Conservation (phyloP, 495 filamentous ascomycete genomes). For the Xylaria scruposa region DNA sequence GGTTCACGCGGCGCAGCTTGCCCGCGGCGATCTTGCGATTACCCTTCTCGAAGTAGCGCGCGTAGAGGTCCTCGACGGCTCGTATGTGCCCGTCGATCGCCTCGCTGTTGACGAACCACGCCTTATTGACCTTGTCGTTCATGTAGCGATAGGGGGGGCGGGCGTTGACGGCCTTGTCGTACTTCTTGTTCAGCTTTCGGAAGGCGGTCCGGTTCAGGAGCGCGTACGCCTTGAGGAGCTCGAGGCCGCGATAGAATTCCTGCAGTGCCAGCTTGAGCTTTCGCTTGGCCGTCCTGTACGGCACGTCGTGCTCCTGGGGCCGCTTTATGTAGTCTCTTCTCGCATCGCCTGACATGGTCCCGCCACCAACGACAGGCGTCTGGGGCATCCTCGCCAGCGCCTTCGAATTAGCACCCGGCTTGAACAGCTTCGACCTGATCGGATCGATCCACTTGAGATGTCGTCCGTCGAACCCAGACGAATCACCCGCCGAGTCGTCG, state of each 20-base stretch:
- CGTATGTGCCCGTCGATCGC: constrained; percentile 77
- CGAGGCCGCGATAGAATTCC: constrained; percentile 90
- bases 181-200: constrained; percentile 98
- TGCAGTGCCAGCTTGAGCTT: constrained; percentile 90
- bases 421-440: constrained; percentile 50
- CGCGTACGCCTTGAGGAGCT: constrained; percentile 89
- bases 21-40: constrained; percentile 89
- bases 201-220: constrained; percentile 90
- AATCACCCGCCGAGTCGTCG: constrained; percentile 32
- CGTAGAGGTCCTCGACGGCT: constrained; percentile 86
- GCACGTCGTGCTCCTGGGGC: constrained; percentile 63
- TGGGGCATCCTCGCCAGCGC: constrained; percentile 48
- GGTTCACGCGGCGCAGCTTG: constrained; percentile 75
- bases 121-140: constrained; percentile 88
- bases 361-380: constrained; percentile 45
- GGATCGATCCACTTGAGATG: constrained; percentile 48
- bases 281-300: constrained; percentile 83
- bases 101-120: constrained; percentile 88
- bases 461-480: constrained; percentile 31
- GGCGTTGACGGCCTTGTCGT: constrained; percentile 85
- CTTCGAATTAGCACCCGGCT: constrained; percentile 55
- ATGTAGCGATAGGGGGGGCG: constrained; percentile 81
- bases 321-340: constrained; percentile 70
- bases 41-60: constrained; percentile 87
- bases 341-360: constrained; percentile 43